Base-by-base conservation (phyloP, 495 filamentous ascomycete species). In the Aspergillus sclerotiicarbonarius region DNA sequence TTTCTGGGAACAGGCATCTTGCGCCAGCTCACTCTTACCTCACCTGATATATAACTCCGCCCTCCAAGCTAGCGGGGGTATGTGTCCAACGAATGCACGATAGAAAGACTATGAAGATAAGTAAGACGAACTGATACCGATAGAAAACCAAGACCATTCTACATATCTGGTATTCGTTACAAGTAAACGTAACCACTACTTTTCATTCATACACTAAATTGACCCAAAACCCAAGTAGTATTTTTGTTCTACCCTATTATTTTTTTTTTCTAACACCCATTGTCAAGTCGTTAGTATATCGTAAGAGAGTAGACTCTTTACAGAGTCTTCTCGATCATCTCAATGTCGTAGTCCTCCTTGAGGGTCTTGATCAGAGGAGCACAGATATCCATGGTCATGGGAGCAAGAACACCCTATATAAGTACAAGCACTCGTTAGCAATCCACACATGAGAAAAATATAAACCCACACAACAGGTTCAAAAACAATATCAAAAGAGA, bases 331-430 rank as follows among this genome's bases (percentile, higher is more conserved):
- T 76, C 73, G 45, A 71, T 67, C 70, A 76, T 68, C 62, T 72
- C 70, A 63, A 76, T 76, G 56, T 81, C 80, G 66, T 90, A 84
- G 56, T 88, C 80, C 21, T 87, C 82, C 67, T 84, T 85, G 48
- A 92, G 73, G 49, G 84, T 81, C 73, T 87, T 82, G 60, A 82
- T 79, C 60, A 93, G 80, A 62, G 81, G 81, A 25, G 71, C 80
- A 68, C 84, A 86, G 67, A 96, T 87, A 60, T 89, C 82, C 31
- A 77, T 73, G 56, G 71, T 84, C 84, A 96, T 88, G 2, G 93
- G 92, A 45, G 92, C 92, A 44, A 96, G 68, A 48, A 96, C 75
- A 65, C 91, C 90, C 64, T 69, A 53, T 15, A 18, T 50, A 32
- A 13, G 49, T 51, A 45, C 51, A 25, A 25, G 25, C 15, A 44